A percentile compares a stretch with the other conserved stretches of the same genome.
These are phyloP conservation scores for Carex littledalei DNA, from an alignment of 176 grass and related monocot genomes.

Conservation along the genomic window DNA sequence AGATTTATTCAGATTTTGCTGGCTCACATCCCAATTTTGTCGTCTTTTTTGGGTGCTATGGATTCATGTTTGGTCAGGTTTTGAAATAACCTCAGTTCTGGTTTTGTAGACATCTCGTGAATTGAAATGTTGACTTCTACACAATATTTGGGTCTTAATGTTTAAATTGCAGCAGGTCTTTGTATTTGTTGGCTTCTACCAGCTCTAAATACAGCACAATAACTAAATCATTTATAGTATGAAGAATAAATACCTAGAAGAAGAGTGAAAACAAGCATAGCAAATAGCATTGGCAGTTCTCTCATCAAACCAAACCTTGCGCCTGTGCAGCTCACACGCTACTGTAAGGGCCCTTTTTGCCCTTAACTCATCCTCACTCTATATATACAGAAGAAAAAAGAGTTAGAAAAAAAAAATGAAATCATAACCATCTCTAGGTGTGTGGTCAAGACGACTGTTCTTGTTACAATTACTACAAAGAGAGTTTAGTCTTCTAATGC, in stretches of 20 bases:
- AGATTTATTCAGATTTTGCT: not conserved
- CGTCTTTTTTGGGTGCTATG: not conserved
- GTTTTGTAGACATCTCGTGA: not conserved
- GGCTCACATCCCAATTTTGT: not conserved
- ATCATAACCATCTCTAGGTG: not conserved
- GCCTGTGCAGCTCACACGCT: constrained; percentile 78
- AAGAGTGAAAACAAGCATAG: constrained; percentile 84
- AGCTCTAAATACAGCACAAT: not conserved
- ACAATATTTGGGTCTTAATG: not conserved
- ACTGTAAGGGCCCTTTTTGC: constrained; percentile 89
- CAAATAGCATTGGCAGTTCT: constrained; percentile 88
- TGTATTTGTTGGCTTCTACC: not conserved
- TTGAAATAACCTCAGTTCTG: not conserved
- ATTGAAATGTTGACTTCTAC: not conserved
- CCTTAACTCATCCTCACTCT: constrained; percentile 78
- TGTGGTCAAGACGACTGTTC: not conserved
- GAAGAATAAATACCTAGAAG: constrained; percentile 46
- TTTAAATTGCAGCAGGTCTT: not conserved
- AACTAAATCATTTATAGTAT: not conserved
- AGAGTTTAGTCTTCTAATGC: not conserved
- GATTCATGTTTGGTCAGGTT: not conserved
- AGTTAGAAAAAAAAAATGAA: not conserved
- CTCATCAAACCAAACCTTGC: constrained; percentile 95
- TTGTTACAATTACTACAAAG: not conserved
- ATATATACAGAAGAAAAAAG: not conserved